Base-by-base conservation (phyloP, 2,329 filamentous ascomycete species). In the Ophiostoma himal-ulmi region DNA sequence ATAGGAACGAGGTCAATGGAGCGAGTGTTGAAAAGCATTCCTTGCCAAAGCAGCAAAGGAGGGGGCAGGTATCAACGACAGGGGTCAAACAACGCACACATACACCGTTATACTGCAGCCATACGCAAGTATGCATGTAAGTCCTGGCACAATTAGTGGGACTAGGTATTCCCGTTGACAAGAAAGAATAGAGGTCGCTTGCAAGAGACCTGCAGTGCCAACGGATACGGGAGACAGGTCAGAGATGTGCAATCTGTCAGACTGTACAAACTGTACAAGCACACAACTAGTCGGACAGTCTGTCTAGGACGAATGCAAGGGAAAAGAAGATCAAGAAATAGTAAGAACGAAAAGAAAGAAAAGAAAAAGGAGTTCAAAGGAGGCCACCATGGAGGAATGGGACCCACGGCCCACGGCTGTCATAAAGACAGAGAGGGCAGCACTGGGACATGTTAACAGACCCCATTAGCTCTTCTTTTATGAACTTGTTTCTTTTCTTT, bases 401-500 rank as follows among this genome's bases (percentile, higher is more conserved):
- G 60, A 37, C n/a, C 8, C 60, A 65, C 26, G 34, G 36, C 11
- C 54, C 54, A 30, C 54, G 22, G 54, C 22, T 60, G 54, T 39
- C 62, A 39, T 65, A 22, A 60, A 70, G 69, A 69, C 39, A 65
- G 22, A 13, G 22, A 13, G 39, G 30, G 54, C 52, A 57, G n/a
- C 52, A 57, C n/a, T n/a, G 41, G 26, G 66, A 66, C 39, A 41
- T 66, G 41, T 65, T 30, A 66, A 54, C 70, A 22, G 41, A 22
- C 41, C n/a, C 30, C 64, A 36, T 65, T 65, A 60, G 65, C 66
- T 68, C 39, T 34, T 39, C 52, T 57, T 11, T 26, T 26, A 57
- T 48, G 39, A 66, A 11, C 70, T 6, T 20, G 44, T 48, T 48
- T 48, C 34, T 57, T 17, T 64, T 64, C 41, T 70, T 71, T 66